These are phyloP conservation scores for Leavenworthia alabamica DNA, from an alignment of 345 rosid species.

Conservation along the genomic window DNA sequence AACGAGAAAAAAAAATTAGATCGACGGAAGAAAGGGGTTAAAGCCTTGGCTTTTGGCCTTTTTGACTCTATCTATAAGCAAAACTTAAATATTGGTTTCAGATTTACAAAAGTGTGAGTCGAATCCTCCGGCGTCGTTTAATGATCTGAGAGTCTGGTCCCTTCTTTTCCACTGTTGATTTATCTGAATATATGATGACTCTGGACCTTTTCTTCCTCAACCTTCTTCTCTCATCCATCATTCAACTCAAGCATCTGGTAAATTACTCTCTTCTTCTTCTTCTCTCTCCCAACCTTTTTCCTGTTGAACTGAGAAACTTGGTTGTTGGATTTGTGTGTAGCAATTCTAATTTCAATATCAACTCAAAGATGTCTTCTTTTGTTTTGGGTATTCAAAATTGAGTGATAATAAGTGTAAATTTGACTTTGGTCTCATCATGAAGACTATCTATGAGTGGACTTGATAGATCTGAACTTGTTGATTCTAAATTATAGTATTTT, in stretches of 20 bases:
- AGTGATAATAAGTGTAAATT: not conserved
- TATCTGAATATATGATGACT: conserved; percentile 41
- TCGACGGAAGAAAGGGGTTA: too few species aligned
- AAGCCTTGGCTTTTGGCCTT: too few species aligned
- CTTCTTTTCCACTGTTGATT: conserved; percentile 13
- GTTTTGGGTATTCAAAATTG: not conserved
- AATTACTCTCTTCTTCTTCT: conserved; percentile 2
- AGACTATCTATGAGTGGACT: conserved; percentile 14
- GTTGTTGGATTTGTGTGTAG: not conserved
- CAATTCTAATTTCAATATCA: not conserved
- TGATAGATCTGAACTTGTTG: conserved; percentile 4
- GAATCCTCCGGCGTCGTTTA: conserved; percentile 34
- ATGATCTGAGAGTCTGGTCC: conserved; percentile 35
- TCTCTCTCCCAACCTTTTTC: not conserved
- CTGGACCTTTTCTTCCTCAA: conserved; percentile 37
- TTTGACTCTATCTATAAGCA: too few species aligned
- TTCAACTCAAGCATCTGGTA: conserved; percentile 52
- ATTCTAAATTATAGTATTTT: not conserved
- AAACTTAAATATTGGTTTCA: too few species aligned
- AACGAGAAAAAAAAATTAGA: too few species aligned
- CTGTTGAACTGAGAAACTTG: not conserved
- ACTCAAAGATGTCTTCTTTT: conserved; percentile 3
- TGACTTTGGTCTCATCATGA: conserved; percentile 2
- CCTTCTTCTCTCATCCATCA: conserved; percentile 41
- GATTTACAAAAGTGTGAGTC: conserved; percentile 19